phyloP scores from a whole-genome alignment of 108 stramenopile species.

The Fragilariopsis cylindrus region DNA sequence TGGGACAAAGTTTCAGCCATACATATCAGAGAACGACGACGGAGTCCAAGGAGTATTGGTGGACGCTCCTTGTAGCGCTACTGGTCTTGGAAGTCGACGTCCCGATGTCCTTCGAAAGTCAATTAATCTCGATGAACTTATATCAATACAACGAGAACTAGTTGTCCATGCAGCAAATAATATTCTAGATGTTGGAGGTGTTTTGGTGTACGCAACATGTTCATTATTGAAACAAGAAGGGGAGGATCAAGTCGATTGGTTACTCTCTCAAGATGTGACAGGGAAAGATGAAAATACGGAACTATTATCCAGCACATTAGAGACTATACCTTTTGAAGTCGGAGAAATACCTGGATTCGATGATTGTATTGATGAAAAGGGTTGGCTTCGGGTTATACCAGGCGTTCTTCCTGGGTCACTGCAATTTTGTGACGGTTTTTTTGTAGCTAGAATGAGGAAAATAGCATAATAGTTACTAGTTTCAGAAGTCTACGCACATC shows the following conservation, averaged over 20 bases:
- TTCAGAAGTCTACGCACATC: neutral
- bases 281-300: slow-evolving; percentile 1
- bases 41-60: slow-evolving; percentile 59
- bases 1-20: slow-evolving; percentile 57
- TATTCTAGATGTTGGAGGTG: slow-evolving; percentile 60
- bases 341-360: slow-evolving; percentile 83
- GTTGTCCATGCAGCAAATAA: slow-evolving; percentile 66
- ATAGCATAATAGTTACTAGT: neutral
- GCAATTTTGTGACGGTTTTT: slow-evolving; percentile 74
- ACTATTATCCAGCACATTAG: slow-evolving; percentile 9
- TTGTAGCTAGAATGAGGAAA: slow-evolving; percentile 62
- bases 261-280: slow-evolving; percentile 30
- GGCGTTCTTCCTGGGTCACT: slow-evolving; percentile 54
- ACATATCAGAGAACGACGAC: slow-evolving; percentile 5
- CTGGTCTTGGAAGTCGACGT: slow-evolving; percentile 72
- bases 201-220: slow-evolving; percentile 85
- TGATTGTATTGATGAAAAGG: slow-evolving; percentile 72
- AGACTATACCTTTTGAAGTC: slow-evolving; percentile 61
- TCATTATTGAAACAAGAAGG: slow-evolving; percentile 70
- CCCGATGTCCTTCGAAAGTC: slow-evolving; percentile 74
- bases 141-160: slow-evolving; percentile 48
- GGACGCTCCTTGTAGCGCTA: slow-evolving; percentile 82
- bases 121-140: slow-evolving; percentile 45
- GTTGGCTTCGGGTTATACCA: slow-evolving; percentile 77
- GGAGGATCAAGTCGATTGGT: slow-evolving; percentile 69